phyloP scores from a whole-genome alignment of 2,329 filamentous ascomycete species.

The Trichoderma atroviride region DNA sequence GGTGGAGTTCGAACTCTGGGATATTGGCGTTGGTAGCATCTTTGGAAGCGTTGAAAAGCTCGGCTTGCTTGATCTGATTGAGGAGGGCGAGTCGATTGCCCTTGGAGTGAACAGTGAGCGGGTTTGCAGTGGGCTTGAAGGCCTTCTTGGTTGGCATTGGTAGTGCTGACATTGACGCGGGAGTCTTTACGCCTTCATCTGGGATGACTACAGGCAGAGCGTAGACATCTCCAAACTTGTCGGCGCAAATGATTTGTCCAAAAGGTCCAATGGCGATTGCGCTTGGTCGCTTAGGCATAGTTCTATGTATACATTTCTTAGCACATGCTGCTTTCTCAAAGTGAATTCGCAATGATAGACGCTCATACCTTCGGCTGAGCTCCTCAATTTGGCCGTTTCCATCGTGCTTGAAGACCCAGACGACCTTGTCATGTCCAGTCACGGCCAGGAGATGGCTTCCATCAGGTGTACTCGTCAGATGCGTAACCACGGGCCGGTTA shows the following conservation, averaged over 20 bases:
- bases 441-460: constrained; percentile 73
- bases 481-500: constrained; percentile 67
- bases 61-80: constrained; percentile 56
- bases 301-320: constrained; percentile 48
- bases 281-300: constrained; percentile 88
- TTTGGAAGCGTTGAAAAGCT: constrained; percentile 36
- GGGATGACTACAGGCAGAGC: constrained; percentile 66
- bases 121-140: constrained; percentile 56
- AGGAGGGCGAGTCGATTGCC: constrained; percentile 64
- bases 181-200: constrained; percentile 24
- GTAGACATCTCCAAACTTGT: constrained; percentile 98
- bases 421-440: constrained; percentile 87
- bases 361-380: constrained; percentile 68
- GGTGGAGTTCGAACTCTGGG: constrained; percentile 69
- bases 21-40: constrained; percentile 39
- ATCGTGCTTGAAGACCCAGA: constrained; percentile 78
- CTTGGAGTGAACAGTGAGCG: constrained; percentile 64
- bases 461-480: constrained; percentile 65
- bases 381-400: constrained; percentile 63
- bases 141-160: constrained; percentile 35
- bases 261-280: constrained; percentile 72
- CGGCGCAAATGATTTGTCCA: constrained; percentile 75
- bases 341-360: neutral
- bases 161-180: constrained; percentile 25
- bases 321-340: neutral